Evolutionary conservation across 2,329 filamentous ascomycete genomes (phyloP).

Genomic region (Ascochyta pisi): DNA sequence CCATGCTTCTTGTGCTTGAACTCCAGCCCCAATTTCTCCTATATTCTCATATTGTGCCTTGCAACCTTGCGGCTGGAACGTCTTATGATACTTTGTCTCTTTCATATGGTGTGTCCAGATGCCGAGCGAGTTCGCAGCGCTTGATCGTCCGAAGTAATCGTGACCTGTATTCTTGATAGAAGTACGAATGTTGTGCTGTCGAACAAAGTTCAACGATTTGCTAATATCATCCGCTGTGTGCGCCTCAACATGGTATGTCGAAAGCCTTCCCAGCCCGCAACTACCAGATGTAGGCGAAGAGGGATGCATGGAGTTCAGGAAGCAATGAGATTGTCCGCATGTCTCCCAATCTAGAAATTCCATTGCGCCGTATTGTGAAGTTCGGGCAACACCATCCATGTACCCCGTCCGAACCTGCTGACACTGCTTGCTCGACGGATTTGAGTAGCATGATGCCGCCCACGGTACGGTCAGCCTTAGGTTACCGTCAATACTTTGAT

Average conservation of each 20-base stretch:
- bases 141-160: conserved; percentile 47
- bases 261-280: conserved; percentile 44
- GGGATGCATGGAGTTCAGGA: conserved; percentile 36
- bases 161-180: conserved; percentile 49
- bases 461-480: conserved; percentile 40
- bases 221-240: conserved; percentile 35
- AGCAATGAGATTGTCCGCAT: conserved; percentile 40
- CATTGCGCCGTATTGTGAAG: conserved; percentile 42
- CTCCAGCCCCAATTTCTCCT: conserved; percentile 43
- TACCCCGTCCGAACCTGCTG: conserved; percentile 30
- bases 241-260: conserved; percentile 43
- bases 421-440: conserved; percentile 30
- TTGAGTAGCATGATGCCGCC: conserved; percentile 40
- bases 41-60: conserved; percentile 39
- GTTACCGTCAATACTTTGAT: conserved; percentile 40
- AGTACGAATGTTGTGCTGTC: conserved; percentile 40
- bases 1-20: conserved; percentile 47
- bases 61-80: conserved; percentile 35
- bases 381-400: conserved; percentile 34
- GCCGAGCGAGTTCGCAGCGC: conserved; percentile 42
- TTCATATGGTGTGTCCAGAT: conserved; percentile 49
- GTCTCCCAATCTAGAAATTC: conserved; percentile 47
- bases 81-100: conserved; percentile 33
- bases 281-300: conserved; percentile 33
- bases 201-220: conserved; percentile 38